A percentile compares a stretch with the other conserved stretches of the same genome.
Evolutionary conservation across 2,329 filamentous ascomycete species (phyloP).

Genomic region (Ophiostoma novo-ulmi): DNA sequence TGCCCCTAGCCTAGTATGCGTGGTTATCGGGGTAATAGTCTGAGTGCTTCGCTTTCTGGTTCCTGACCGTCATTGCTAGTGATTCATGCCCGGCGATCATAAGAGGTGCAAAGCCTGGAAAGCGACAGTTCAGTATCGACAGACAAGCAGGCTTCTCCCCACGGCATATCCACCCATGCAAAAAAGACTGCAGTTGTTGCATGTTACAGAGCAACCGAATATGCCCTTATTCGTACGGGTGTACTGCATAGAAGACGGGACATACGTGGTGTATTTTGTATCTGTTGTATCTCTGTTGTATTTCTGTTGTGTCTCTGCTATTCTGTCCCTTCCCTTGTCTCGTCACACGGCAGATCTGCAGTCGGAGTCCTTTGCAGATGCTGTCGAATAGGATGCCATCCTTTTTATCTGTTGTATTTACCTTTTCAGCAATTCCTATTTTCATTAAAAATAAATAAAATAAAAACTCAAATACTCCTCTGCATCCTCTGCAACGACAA

Average conservation of each 20-base stretch:
- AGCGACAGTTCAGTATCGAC: not conserved
- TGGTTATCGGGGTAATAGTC: not conserved
- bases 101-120: not conserved
- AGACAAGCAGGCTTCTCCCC: not conserved
- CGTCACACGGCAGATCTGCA: slow-evolving; percentile 7
- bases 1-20: not conserved
- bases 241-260: not conserved
- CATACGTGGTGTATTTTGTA: not conserved
- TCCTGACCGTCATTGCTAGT: not conserved
- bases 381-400: slow-evolving; percentile 5
- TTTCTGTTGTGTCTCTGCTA: not conserved
- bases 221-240: not conserved
- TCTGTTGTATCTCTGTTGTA: not conserved
- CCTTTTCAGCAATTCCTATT: not conserved
- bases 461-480: not conserved
- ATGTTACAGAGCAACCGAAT: not conserved
- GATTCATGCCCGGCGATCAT: not conserved
- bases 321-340: not conserved
- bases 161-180: not conserved
- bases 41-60: not conserved
- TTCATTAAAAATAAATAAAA: not conserved
- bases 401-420: not conserved
- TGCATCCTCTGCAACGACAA: slow-evolving; percentile 6
- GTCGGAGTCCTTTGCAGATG: not conserved
- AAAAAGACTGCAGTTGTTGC: slow-evolving; percentile 8